Percentiles rank a stretch among this genome's conserved stretches.
These are phyloP conservation scores for Coccomyxa sp. DNA, from an alignment of 139 green algal genomes.

Conservation along the genomic window DNA sequence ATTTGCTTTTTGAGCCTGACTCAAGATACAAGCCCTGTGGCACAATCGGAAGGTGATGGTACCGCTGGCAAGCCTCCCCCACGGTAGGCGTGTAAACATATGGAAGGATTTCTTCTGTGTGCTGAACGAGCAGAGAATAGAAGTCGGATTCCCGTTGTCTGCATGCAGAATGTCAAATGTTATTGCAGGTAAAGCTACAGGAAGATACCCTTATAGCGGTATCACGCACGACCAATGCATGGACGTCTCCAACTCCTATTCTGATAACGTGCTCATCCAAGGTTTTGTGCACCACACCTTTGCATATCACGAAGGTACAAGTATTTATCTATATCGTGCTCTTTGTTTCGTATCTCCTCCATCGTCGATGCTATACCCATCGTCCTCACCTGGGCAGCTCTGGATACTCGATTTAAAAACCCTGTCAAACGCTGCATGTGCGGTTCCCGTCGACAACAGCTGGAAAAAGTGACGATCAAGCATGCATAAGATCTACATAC, in stretches of 20 bases:
- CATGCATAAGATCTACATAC: too few relatives aligned
- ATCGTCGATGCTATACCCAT: background rate
- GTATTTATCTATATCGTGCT: conserved; percentile 46
- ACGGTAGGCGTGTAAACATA: conserved; percentile 94
- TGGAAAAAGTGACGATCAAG: too few relatives aligned
- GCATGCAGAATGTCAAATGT: background rate
- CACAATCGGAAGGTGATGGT: conserved; percentile 48
- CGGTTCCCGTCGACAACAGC: too few relatives aligned
- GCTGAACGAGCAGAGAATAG: conserved; percentile 54
- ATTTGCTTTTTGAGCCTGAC: conserved; percentile 9
- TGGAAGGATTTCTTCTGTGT: conserved; percentile 73
- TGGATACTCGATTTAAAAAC: too few relatives aligned
- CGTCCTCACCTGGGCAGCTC: too few relatives aligned
- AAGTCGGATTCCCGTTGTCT: conserved; percentile 33
- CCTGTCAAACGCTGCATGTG: too few relatives aligned
- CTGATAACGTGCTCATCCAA: background rate
- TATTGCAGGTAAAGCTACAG: background rate
- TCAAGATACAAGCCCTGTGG: conserved; percentile 23
- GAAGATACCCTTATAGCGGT: too few relatives aligned
- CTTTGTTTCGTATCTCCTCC: background rate
- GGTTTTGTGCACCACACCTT: conserved; percentile 1
- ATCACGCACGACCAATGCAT: too few relatives aligned
- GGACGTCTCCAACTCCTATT: too few relatives aligned
- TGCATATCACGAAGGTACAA: conserved; percentile 43
- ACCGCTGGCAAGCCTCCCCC: conserved; percentile 85